Evolutionary conservation across 2,329 filamentous ascomycete species (phyloP).

Genomic region (Neurospora sp.): DNA sequence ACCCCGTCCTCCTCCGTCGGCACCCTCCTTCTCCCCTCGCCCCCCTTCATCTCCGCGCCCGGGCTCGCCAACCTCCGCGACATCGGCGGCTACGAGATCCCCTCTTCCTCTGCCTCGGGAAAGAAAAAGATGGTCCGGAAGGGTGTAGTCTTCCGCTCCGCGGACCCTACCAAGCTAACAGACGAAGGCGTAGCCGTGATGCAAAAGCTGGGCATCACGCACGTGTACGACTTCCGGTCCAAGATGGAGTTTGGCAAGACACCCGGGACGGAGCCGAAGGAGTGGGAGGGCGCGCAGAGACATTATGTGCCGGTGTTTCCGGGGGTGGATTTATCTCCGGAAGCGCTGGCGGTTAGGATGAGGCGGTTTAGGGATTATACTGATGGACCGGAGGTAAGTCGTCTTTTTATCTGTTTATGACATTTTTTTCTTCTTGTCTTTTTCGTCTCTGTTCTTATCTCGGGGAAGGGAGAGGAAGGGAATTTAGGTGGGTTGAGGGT

Average conservation of each 20-base stretch:
- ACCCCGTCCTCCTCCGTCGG: not conserved
- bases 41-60: conserved; percentile 40
- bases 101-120: conserved; percentile 17
- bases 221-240: conserved; percentile 61
- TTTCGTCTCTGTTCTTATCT: not conserved
- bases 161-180: conserved; percentile 52
- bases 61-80: conserved; percentile 62
- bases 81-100: conserved; percentile 47
- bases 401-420: not conserved
- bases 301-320: conserved; percentile 56
- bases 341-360: conserved; percentile 41
- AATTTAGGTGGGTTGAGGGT: not conserved
- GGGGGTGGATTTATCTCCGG: conserved; percentile 50
- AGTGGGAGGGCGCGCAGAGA: conserved; percentile 41
- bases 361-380: conserved; percentile 47
- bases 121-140: conserved; percentile 33
- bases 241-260: conserved; percentile 45
- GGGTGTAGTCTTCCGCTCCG: conserved; percentile 55
- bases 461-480: not conserved
- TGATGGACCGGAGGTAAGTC: conserved; percentile 33
- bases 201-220: conserved; percentile 45
- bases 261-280: conserved; percentile 26
- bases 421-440: not conserved
- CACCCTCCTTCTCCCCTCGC: conserved; percentile 21
- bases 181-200: conserved; percentile 41